Evolutionary conservation across 768 basidiomycete genomes (phyloP), one percentile per base, ranked within the genome.

Genomic region (Pleurotus ostreatus): DNA sequence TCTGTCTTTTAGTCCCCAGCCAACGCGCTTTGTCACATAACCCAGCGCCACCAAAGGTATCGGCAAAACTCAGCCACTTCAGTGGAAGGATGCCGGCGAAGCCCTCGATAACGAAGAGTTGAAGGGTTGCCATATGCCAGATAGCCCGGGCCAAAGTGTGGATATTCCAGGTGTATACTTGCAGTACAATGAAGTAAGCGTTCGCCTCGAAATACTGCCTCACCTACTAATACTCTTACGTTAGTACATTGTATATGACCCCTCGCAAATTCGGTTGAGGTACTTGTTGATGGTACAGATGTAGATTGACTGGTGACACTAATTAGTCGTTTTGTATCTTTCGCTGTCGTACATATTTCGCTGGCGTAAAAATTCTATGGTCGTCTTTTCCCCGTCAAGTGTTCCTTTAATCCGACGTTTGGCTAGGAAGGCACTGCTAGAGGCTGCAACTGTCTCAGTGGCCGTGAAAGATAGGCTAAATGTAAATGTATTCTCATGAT

Each of bases 221-320:
- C 15, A n/a, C 22, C 20, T 15, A 30, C 26, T 47, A 39, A 51
- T 16, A 46, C n/a, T 45, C 45, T 23, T 15, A 40, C 40, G 48
- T 57, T 45, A 85, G 81, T 85, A 85, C 60, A 85, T 85, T 60
- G 82, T 84, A 55, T 86, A 86, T 62, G 73, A 82, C 58, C 56
- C 75, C 3, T 68, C 80, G 5, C 84, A 85, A 63, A 84, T 85
- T 58, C 77, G 80, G 11, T 61, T 84, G 65, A 71, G 77, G 61
- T 84, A 84, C 61, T 65, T 84, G 40, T 64, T 84, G 55, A 82
- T 82, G 81, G 79, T 83, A 34, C 72, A 80, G 57, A 76, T 79
- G 76, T 66, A 63, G 56, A 16, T 11, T 11, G 30, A 34, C 30
- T 8, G 11, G 8, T 34, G 30, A 7, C 30, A 9, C 11, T 2